A percentile compares a stretch with the other conserved stretches of the same genome.
phyloP scores from a whole-genome alignment of 2,329 filamentous ascomycete genomes.

The Metarhizium anisopliae region DNA sequence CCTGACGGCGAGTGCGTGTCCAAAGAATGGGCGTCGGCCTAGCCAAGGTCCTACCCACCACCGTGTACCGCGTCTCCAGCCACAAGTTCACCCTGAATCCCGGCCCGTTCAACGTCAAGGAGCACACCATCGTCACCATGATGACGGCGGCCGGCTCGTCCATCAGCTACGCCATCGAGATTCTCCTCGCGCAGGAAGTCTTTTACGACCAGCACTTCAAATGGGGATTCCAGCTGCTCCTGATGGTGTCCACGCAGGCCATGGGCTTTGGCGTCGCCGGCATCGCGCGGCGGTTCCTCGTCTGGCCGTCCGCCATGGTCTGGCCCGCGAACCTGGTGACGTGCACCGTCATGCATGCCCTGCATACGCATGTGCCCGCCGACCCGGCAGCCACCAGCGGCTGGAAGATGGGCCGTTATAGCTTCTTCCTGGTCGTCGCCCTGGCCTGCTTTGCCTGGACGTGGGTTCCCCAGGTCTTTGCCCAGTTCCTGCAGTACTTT shows the following conservation, averaged over 20 bases:
- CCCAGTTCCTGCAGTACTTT: slow-evolving; percentile 49
- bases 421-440: slow-evolving; percentile 46
- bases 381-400: slow-evolving; percentile 43
- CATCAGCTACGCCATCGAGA: slow-evolving; percentile 28
- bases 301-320: slow-evolving; percentile 41
- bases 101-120: slow-evolving; percentile 34
- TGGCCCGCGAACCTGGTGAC: slow-evolving; percentile 52
- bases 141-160: slow-evolving; percentile 28
- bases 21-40: slow-evolving; percentile 18
- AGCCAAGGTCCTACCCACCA: slow-evolving; percentile 21
- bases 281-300: slow-evolving; percentile 37
- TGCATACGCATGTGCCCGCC: slow-evolving; percentile 50
- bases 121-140: slow-evolving; percentile 39
- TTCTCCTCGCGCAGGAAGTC: slow-evolving; percentile 30
- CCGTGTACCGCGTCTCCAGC: slow-evolving; percentile 20
- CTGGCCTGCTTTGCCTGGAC: slow-evolving; percentile 44
- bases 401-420: slow-evolving; percentile 50
- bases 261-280: slow-evolving; percentile 48
- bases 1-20: background rate
- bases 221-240: slow-evolving; percentile 48
- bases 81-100: slow-evolving; percentile 26
- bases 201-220: slow-evolving; percentile 39
- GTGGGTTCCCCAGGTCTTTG: slow-evolving; percentile 50
- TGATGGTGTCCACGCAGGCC: slow-evolving; percentile 44
- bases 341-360: slow-evolving; percentile 51